Base-by-base conservation (phyloP, 768 basidiomycete genomes). In the Hericium coralloides region DNA sequence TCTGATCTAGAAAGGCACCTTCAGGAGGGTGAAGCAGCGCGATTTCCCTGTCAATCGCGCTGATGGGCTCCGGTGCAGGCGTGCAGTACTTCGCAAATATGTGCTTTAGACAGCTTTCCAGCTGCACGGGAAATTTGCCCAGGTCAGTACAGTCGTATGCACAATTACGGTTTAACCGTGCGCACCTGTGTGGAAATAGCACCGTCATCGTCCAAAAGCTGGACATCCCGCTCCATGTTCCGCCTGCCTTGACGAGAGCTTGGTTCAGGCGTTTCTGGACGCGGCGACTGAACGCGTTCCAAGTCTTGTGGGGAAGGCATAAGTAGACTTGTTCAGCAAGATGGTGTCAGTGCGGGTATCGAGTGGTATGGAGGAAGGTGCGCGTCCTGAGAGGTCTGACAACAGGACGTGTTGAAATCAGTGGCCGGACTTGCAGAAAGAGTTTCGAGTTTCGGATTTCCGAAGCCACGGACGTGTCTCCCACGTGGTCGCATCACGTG, bases 41-140 rank as follows among this genome's bases (percentile, higher is more conserved):
- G 23, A 45, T 3, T 39, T 38, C 48, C 48, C 53, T 48, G 47
- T 55, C 45, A 12, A 54, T 43, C 57, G 64, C 36, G 38, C 57
- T 36, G 58, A 61, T 39, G 31, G 20, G 69, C 67, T 36, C 69
- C 58, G 60, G 69, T 25, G 61, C 58, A 0, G 84, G 85, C 20
- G 73, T 76, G 69, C 88, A 89, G 63, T 87, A 90, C 68, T 88
- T 89, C 22, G 83, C 79, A 65, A 91, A 91, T 53, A 92, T 89
- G 63, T 88, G 86, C 59, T 79, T 80, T 52, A 91, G 73, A 67
- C 84, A 88, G 45, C 68, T 68, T 69, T 87, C 87, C 36, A 91
- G 72, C 87, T 88, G 62, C 25, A 9, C n/a, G 20, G 18, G 8
- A 45, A n/a, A 20, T 45, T 10, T 45, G 43, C 17, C 15, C 43